Percentiles rank a stretch among this genome's conserved stretches.
Conservation (phyloP, 257 asterid genomes). For the Thymus quinquecostatus region DNA sequence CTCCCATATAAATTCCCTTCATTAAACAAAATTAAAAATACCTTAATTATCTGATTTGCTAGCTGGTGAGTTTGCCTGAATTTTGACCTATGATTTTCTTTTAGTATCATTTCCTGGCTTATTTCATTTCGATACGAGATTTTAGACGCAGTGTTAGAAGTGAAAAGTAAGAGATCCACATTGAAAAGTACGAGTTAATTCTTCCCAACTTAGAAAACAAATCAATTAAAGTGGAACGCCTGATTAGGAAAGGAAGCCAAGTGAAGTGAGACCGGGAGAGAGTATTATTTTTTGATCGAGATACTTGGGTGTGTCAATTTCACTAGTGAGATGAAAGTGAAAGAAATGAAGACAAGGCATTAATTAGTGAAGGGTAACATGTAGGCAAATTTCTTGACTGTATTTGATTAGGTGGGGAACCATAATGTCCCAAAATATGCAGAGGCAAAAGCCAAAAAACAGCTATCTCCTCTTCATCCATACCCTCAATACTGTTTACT, state of each 20-base stretch:
- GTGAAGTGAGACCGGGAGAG: too few species aligned
- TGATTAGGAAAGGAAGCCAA: too few species aligned
- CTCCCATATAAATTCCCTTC: not conserved
- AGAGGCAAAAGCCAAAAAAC: slow-evolving; percentile 33
- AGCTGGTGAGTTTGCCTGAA: slow-evolving; percentile 18
- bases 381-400: slow-evolving; percentile 50
- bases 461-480: slow-evolving; percentile 47
- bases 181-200: too few species aligned
- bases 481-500: slow-evolving; percentile 28
- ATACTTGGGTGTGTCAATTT: not conserved
- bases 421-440: slow-evolving; percentile 42
- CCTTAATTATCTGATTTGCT: slow-evolving; percentile 4
- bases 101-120: not conserved
- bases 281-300: not conserved
- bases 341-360: slow-evolving; percentile 42
- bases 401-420: slow-evolving; percentile 46
- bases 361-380: slow-evolving; percentile 48
- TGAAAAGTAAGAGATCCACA: too few species aligned
- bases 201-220: too few species aligned
- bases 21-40: slow-evolving; percentile 8
- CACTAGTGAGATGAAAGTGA: slow-evolving; percentile 1
- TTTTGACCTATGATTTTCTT: not conserved
- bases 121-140: too few species aligned
- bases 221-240: too few species aligned
- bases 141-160: too few species aligned